phyloP scores from a whole-genome alignment of 2,329 filamentous ascomycete genomes.

The Neopestalotiopsis sp. region DNA sequence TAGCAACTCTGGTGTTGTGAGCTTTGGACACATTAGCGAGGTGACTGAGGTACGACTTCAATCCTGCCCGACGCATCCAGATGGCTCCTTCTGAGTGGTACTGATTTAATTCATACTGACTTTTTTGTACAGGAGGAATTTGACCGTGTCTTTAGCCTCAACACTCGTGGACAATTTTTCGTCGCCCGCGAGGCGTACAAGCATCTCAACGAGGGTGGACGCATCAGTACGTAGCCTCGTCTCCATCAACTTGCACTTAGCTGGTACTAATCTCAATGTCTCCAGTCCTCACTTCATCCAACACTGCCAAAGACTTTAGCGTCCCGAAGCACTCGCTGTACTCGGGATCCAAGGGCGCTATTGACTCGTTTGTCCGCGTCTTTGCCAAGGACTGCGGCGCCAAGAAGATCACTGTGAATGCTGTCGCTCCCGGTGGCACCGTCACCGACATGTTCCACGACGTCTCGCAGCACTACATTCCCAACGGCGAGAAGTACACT shows the following conservation, averaged over 20 bases:
- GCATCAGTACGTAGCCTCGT: slow-evolving; percentile 45
- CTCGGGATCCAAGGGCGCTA: slow-evolving; percentile 40
- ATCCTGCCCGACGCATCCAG: no score
- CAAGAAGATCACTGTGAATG: slow-evolving; percentile 43
- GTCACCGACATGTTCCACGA: slow-evolving; percentile 42
- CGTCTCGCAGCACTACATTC: slow-evolving; percentile 44
- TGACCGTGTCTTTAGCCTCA: slow-evolving; percentile 66
- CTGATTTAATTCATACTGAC: background rate
- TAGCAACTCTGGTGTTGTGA: slow-evolving; percentile 65
- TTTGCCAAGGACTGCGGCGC: slow-evolving; percentile 36
- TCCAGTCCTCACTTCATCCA: slow-evolving; percentile 62
- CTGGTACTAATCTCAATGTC: background rate
- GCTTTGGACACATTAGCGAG: slow-evolving; percentile 63
- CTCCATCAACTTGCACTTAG: background rate
- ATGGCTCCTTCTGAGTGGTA: no score
- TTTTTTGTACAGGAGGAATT: slow-evolving; percentile 52
- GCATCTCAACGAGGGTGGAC: slow-evolving; percentile 63
- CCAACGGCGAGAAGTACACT: slow-evolving; percentile 37
- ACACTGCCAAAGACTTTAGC: slow-evolving; percentile 49
- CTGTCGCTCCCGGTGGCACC: slow-evolving; percentile 40
- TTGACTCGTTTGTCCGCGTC: slow-evolving; percentile 37
- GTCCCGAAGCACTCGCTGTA: slow-evolving; percentile 40
- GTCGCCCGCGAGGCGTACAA: slow-evolving; percentile 67
- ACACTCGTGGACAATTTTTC: slow-evolving; percentile 66
- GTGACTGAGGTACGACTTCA: slow-evolving; percentile 41